Evolutionary conservation across 495 filamentous ascomycete genomes (phyloP).

Genomic region (Aspergillus diversus): DNA sequence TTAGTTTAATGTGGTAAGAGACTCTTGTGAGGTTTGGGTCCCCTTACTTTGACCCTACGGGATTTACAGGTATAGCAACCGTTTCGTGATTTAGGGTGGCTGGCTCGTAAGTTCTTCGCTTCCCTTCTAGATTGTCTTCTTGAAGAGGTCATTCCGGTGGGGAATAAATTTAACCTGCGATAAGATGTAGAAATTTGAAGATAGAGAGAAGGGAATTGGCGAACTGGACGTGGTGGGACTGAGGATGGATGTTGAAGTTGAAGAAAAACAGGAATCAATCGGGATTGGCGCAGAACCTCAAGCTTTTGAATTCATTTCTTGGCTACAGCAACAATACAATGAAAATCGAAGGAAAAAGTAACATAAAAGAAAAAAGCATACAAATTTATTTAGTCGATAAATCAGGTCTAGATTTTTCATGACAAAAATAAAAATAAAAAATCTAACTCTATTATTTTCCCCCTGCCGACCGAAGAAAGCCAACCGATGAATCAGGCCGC

Average conservation of each 20-base stretch:
- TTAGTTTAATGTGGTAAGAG: not conserved
- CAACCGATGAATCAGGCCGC: not conserved
- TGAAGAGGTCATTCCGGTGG: not conserved
- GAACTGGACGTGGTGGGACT: not conserved
- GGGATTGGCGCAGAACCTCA: too few relatives aligned
- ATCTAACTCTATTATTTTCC: not conserved
- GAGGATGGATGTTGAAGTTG: not conserved
- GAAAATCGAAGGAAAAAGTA: too few relatives aligned
- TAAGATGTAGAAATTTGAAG: not conserved
- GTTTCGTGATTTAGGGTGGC: constrained; percentile 6
- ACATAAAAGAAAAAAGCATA: too few relatives aligned
- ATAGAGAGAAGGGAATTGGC: not conserved
- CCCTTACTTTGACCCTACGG: constrained; percentile 8
- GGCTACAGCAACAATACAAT: not conserved
- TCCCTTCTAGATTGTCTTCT: not conserved
- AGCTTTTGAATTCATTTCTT: too few relatives aligned
- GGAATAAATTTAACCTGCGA: not conserved
- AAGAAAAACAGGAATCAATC: not conserved
- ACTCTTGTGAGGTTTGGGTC: not conserved
- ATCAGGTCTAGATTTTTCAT: not conserved
- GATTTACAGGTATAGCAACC: constrained; percentile 16
- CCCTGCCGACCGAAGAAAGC: not conserved
- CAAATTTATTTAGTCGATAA: too few relatives aligned
- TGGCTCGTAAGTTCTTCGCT: not conserved
- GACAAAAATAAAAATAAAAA: not conserved